Evolutionary conservation across 176 grass and related monocot species (phyloP).

Genomic region (Zoysia japonica): DNA sequence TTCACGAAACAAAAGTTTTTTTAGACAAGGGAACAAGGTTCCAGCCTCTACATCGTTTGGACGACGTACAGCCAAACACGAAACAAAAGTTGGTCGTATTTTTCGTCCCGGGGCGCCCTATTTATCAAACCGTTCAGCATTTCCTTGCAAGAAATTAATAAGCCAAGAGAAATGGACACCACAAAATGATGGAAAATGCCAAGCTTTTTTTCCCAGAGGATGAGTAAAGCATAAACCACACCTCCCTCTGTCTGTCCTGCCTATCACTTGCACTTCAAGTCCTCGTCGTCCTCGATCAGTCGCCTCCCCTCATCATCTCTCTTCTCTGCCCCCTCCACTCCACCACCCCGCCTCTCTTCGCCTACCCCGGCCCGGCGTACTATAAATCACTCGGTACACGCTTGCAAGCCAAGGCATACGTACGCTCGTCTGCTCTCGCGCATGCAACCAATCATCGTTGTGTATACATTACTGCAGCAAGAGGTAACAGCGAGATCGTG

Average conservation of each 20-base stretch:
- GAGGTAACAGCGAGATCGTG: neutral
- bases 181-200: constrained; percentile 31
- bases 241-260: constrained; percentile 41
- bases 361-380: neutral
- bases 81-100: neutral
- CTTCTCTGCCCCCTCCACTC: neutral
- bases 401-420: constrained; percentile 51
- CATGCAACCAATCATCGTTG: neutral
- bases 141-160: constrained; percentile 25
- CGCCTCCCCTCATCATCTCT: neutral
- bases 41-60: too few species aligned
- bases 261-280: constrained; percentile 78
- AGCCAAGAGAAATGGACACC: constrained; percentile 7
- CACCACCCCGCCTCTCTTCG: neutral
- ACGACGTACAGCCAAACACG: too few species aligned
- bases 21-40: too few species aligned
- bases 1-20: neutral
- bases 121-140: neutral
- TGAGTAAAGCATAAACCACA: constrained; percentile 74
- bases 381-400: constrained; percentile 35
- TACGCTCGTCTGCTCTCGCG: neutral
- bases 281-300: neutral
- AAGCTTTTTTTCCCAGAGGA: constrained; percentile 32
- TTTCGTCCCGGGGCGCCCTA: neutral
- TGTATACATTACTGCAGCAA: neutral